Evolutionary conservation across 495 filamentous ascomycete species (phyloP), one percentile per base, ranked within the genome.

Genomic region (Penicillium pulvis): DNA sequence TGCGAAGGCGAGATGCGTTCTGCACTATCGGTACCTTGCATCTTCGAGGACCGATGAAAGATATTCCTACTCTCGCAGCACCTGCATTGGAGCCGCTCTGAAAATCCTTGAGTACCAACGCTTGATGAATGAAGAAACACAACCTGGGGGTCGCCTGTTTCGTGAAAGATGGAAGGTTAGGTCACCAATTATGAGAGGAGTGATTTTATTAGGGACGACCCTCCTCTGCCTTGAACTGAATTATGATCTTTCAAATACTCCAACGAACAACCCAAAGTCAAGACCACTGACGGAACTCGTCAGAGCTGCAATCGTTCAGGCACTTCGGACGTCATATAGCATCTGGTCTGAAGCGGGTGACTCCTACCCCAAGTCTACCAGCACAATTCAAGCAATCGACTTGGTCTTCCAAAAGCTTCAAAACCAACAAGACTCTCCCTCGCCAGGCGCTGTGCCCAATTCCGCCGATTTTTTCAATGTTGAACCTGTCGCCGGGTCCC

Each of bases 331-430:
- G 5, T 84, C 85, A 16, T 76, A 81, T n/a, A 70, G 70, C 5
- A 89, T 92, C 41, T 92, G 89, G 89, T 82, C 85, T 31, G 78
- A 79, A 31, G 72, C 87, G 8, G 79, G 77, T 4, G 82, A 89
- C 49, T 73, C 78, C 19, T 88, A 85, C 6, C 85, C 90, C 58
- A 89, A 91, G 61, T 85, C 88, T 0, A 85, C 84, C 66, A 91
- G 91, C 68, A 89, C 89, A 14, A 81, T 81, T 23, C 78, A 79
- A 33, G 81, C 86, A 2, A 73, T 93, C 10, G 77, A 81, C 17
- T 78, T 90, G 51, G 88, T 91, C 78, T 71, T 92, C 33, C 74
- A 79, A 23, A 90, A 90, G 65, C 71, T 91, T 42, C 83, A 81
- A 17, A 46, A 49, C 6, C 41, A 55, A 39, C 16, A 35, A 4